Conservation (phyloP, 2,329 filamentous ascomycete genomes). For the Sarocladium brachiariae region DNA sequence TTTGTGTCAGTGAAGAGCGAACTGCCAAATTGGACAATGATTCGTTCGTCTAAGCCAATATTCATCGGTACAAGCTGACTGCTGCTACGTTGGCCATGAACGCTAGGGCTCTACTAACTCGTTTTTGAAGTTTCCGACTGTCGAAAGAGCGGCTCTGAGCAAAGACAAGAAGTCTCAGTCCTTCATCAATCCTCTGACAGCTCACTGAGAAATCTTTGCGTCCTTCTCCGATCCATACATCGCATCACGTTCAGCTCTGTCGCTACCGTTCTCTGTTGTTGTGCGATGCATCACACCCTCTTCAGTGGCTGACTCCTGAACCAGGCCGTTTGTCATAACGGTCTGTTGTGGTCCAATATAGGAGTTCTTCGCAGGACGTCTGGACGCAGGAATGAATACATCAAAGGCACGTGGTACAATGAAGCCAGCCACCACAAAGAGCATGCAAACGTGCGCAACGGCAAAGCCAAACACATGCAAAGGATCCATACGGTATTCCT, state of each 20-base stretch:
- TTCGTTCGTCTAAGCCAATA: too few relatives aligned
- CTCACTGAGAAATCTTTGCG: not conserved
- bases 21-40: too few relatives aligned
- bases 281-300: not conserved
- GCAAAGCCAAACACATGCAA: conserved; percentile 16
- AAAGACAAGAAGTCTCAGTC: too few relatives aligned
- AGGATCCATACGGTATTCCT: conserved; percentile 13
- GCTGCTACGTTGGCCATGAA: too few relatives aligned
- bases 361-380: not conserved
- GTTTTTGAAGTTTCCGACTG: too few relatives aligned
- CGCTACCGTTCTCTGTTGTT: not conserved
- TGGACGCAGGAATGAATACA: conserved; percentile 12
- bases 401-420: conserved; percentile 15
- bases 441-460: conserved; percentile 13
- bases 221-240: not conserved
- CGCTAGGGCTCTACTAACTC: too few relatives aligned
- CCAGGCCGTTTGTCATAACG: not conserved
- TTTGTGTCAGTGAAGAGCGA: too few relatives aligned
- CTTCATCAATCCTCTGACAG: too few relatives aligned
- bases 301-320: not conserved
- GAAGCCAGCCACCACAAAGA: conserved; percentile 12
- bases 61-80: too few relatives aligned
- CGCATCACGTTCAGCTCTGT: not conserved
- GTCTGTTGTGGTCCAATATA: not conserved
- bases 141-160: too few relatives aligned